Percentiles rank a stretch among this genome's conserved stretches.
These are phyloP conservation scores for Penicillium antarcticum DNA, from an alignment of 495 filamentous ascomycete genomes.

Conservation along the genomic window DNA sequence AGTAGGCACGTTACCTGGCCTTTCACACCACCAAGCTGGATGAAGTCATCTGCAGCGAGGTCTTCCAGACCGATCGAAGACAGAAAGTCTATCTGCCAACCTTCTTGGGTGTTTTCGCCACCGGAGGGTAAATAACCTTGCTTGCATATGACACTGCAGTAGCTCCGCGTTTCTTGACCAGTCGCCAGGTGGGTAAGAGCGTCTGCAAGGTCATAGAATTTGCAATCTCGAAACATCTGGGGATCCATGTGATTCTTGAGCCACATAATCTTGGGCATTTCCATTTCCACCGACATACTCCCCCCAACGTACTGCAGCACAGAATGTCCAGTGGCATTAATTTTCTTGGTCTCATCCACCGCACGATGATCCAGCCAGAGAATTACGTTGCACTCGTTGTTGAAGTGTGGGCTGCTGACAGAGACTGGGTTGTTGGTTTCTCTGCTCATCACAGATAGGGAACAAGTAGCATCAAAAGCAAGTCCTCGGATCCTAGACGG, in stretches of 20 bases:
- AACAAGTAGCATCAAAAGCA: constrained; percentile 90
- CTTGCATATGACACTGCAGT: constrained; percentile 84
- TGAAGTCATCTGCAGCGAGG: neutral
- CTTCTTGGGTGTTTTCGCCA: constrained; percentile 84
- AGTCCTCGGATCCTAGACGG: constrained; percentile 68
- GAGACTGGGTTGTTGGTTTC: constrained; percentile 77
- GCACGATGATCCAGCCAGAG: constrained; percentile 85
- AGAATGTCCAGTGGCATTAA: constrained; percentile 80
- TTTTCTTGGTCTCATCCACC: constrained; percentile 71
- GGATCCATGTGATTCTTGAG: constrained; percentile 86
- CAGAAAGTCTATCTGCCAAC: constrained; percentile 88
- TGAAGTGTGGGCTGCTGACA: constrained; percentile 73
- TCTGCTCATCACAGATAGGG: constrained; percentile 75
- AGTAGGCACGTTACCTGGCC: too few species aligned
- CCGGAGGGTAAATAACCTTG: constrained; percentile 85
- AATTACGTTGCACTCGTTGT: constrained; percentile 75
- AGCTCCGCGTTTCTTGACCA: constrained; percentile 75
- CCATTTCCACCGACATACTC: constrained; percentile 92
- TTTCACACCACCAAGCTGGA: neutral
- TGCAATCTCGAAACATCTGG: constrained; percentile 74
- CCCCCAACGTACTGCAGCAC: constrained; percentile 84
- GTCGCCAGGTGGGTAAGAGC: constrained; percentile 86
- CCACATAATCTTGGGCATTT: constrained; percentile 89
- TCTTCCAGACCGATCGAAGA: neutral
- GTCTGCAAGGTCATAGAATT: constrained; percentile 85